Evolutionary conservation across 805 yeast genomes (phyloP).

Genomic region (Saturnispora diversa): DNA sequence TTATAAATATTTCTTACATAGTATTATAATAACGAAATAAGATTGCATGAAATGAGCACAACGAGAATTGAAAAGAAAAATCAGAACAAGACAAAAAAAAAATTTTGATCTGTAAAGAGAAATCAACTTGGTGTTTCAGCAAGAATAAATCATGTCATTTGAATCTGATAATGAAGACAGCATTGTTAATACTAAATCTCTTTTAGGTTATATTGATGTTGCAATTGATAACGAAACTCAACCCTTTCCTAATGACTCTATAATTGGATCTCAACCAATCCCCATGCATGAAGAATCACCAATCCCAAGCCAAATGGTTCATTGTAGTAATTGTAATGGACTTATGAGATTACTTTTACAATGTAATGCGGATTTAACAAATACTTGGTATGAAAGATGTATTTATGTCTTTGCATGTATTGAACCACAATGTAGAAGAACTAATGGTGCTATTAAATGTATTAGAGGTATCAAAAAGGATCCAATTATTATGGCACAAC

Average conservation of each 20-base stretch:
- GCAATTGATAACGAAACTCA: slow-evolving; percentile 42
- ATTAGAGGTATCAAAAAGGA: slow-evolving; percentile 69
- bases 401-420: slow-evolving; percentile 74
- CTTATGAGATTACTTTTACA: slow-evolving; percentile 66
- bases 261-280: slow-evolving; percentile 71
- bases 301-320: slow-evolving; percentile 45
- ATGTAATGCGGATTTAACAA: slow-evolving; percentile 71
- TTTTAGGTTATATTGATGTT: slow-evolving; percentile 59
- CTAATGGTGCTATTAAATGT: slow-evolving; percentile 64
- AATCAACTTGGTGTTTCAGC: not conserved
- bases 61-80: not conserved
- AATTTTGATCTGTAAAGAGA: not conserved
- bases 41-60: no score
- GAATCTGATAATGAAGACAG: slow-evolving; percentile 17
- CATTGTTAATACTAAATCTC: slow-evolving; percentile 30
- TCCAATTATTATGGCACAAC: slow-evolving; percentile 36
- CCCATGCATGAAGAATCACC: slow-evolving; percentile 59
- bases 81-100: not conserved
- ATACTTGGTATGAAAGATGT: slow-evolving; percentile 66
- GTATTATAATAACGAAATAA: no score
- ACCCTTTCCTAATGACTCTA: slow-evolving; percentile 54
- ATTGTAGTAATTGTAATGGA: slow-evolving; percentile 59
- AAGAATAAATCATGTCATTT: slow-evolving; percentile 9
- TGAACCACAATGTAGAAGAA: slow-evolving; percentile 54
- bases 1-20: no score